Base-by-base conservation (phyloP, 164 flowering plant species). In the Warburgia ugandensis region DNA sequence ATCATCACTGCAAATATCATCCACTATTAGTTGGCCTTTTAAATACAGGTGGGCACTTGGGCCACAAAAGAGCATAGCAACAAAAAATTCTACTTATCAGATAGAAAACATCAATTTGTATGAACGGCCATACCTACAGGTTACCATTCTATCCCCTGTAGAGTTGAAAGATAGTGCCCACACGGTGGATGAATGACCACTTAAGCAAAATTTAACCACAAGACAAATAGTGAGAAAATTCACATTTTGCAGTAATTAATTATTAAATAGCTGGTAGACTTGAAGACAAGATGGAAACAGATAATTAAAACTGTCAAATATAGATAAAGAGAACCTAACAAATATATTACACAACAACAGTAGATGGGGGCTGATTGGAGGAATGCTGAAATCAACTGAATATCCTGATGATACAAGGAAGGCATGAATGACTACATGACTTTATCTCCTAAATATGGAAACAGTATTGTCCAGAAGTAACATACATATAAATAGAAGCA, bases 151-250 rank as follows among this genome's bases (percentile, higher is more conserved):
- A 19, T 68, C 73, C 33, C 73, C 73, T 0, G 49, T 31, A 23
- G 68, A 44, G 51, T 68, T 64, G 49, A 68, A 68, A 48, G 73
- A 68, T 45, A 64, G 28, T 8, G 66, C 73, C 73, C 73, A 68
- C 28, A 68, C 73, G n/a, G 73, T 68, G 23, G 73, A 64, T 29
- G 68, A 48, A 43, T 68, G 73, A 25, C 73, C 73, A 48, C 73
- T 68, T 33, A 29, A 58, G 61, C 26, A 45, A 23, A 14, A 7
- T 26, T 17, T 22, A 12, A 40, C 35, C 28, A 6, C 23, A 23
- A 29, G 39, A 54, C 17, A 32, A 31, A 54, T 36, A 20, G 16
- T 20, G 12, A 46, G 19, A 14, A 46, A 26, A 13, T 2, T 28
- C 10, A 22, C 32, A 39, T n/a, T 26, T 19, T 10, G 17, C 14